A percentile compares a stretch with the other conserved stretches of the same genome.
Conservation (phyloP, 1,284 basidiomycete species). For the Ustilago hordei region DNA sequence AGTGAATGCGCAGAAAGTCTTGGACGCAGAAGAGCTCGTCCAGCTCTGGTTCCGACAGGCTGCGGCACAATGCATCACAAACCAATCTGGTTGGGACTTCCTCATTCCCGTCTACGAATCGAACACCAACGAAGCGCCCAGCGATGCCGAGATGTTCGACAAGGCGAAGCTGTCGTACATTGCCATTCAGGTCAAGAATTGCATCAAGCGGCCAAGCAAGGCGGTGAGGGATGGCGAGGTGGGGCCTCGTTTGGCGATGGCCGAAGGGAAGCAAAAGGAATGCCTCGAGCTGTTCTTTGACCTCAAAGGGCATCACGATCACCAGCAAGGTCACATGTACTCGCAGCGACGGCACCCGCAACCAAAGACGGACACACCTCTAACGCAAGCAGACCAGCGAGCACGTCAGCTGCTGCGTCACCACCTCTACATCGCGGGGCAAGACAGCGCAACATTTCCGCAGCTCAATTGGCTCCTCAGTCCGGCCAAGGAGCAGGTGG, state of each 20-base stretch:
- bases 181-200: not conserved
- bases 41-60: too few relatives aligned
- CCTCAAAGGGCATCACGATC: not conserved
- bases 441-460: not conserved
- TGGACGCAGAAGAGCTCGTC: too few relatives aligned
- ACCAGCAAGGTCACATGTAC: not conserved
- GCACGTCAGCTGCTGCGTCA: not conserved
- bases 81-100: too few relatives aligned
- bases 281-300: not conserved
- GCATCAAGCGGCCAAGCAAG: not conserved
- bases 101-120: too few relatives aligned
- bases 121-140: too few relatives aligned
- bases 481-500: not conserved
- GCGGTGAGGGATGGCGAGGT: not conserved
- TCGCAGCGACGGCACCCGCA: not conserved
- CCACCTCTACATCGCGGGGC: not conserved
- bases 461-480: not conserved
- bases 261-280: not conserved
- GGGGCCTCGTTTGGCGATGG: not conserved
- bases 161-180: not conserved
- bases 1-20: too few relatives aligned
- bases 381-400: too few relatives aligned
- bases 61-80: too few relatives aligned
- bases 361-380: not conserved
- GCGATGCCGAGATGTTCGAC: not conserved